These are phyloP conservation scores for Periconia macrospinosa DNA, from an alignment of 2,329 filamentous ascomycete species.

Conservation along the genomic window DNA sequence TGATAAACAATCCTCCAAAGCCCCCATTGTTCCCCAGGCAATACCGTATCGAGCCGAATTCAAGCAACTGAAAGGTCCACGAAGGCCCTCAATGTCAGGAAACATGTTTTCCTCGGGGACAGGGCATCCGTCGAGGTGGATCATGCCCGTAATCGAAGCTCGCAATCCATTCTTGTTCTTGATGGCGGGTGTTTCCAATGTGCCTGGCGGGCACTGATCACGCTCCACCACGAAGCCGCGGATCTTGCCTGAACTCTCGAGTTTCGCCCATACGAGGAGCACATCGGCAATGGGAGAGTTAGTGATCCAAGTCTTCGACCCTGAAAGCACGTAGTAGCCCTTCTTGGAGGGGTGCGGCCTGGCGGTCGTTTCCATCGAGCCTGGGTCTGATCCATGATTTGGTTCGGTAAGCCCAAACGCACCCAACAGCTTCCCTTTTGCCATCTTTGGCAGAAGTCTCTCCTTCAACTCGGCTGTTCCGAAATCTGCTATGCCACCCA, in stretches of 20 bases:
- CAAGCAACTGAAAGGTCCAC: slow-evolving; percentile 88
- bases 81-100: slow-evolving; percentile 81
- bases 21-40: slow-evolving; percentile 89
- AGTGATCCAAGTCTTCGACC: slow-evolving; percentile 93
- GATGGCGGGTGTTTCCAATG: slow-evolving; percentile 86
- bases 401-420: slow-evolving; percentile 91
- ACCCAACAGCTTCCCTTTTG: slow-evolving; percentile 78
- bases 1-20: slow-evolving; percentile 85
- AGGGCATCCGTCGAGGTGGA: slow-evolving; percentile 88
- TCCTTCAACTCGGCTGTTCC: slow-evolving; percentile 87
- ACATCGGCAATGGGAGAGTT: slow-evolving; percentile 89
- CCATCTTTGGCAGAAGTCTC: slow-evolving; percentile 76
- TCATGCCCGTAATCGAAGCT: slow-evolving; percentile 96
- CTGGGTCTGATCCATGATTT: slow-evolving; percentile 89
- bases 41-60: slow-evolving; percentile 95
- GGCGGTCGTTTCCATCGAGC: slow-evolving; percentile 87
- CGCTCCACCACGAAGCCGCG: slow-evolving; percentile 89
- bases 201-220: slow-evolving; percentile 80
- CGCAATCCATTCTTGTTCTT: slow-evolving; percentile 95
- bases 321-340: slow-evolving; percentile 77
- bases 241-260: slow-evolving; percentile 90
- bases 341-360: slow-evolving; percentile 81
- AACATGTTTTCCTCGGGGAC: slow-evolving; percentile 94
- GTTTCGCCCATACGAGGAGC: slow-evolving; percentile 87
- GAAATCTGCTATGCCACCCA: slow-evolving; percentile 89